Conservation (phyloP, 768 basidiomycete species). For the Candolleomyces efflorescens region DNA sequence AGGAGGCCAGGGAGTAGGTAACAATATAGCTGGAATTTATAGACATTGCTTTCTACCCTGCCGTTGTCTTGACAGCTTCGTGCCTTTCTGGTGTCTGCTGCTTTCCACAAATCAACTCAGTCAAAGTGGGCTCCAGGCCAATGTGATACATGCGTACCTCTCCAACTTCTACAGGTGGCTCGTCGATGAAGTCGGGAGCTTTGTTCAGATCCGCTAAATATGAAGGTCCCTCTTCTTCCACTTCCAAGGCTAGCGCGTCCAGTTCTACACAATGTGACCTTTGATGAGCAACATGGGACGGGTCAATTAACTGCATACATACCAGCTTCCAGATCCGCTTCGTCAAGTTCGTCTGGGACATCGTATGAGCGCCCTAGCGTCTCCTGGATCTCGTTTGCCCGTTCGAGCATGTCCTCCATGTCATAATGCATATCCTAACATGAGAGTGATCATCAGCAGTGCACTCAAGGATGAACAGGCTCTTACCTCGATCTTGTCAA, state of each 20-base stretch:
- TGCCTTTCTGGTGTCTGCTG: constrained; percentile 37
- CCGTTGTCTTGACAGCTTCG: constrained; percentile 54
- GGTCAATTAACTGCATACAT: constrained; percentile 24
- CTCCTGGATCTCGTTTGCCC: constrained; percentile 98
- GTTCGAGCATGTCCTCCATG: constrained; percentile 96
- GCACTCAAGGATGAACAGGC: neutral
- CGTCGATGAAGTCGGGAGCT: constrained; percentile 90
- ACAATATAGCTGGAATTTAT: neutral
- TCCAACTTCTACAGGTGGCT: constrained; percentile 65
- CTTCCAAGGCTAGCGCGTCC: constrained; percentile 89
- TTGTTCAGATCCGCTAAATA: constrained; percentile 87
- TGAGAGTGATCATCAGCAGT: neutral
- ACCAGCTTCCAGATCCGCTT: constrained; percentile 97
- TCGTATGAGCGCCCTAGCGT: constrained; percentile 89
- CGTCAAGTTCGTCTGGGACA: constrained; percentile 96
- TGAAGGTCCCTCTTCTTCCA: constrained; percentile 85
- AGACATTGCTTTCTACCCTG: neutral
- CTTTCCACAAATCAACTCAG: neutral
- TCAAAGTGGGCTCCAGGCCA: neutral
- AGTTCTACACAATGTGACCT: constrained; percentile 58
- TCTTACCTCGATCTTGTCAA: constrained; percentile 94
- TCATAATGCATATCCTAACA: constrained; percentile 89
- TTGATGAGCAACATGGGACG: neutral
- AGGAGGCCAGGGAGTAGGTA: constrained; percentile 13
- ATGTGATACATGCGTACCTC: constrained; percentile 42